Conservation (phyloP, 2,329 filamentous ascomycete genomes). For the Aspergillus calidoustus region DNA sequence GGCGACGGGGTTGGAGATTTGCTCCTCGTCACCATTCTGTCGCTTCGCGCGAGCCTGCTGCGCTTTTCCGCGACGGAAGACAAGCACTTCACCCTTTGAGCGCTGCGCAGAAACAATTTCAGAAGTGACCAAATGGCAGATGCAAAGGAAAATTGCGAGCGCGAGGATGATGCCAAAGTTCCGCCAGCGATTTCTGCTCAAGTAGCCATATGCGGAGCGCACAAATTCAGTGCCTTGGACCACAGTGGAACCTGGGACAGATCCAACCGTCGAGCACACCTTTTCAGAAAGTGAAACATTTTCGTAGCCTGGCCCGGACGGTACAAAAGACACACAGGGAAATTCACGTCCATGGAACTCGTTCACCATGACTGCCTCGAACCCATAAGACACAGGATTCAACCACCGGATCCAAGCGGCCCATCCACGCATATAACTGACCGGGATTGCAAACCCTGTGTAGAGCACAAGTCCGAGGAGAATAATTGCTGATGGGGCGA, state of each 20-base stretch:
- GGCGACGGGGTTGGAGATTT: neutral
- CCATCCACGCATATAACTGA: constrained; percentile 71
- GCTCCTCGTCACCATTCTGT: constrained; percentile 1
- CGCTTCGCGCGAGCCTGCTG: neutral
- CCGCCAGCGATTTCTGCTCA: constrained; percentile 63
- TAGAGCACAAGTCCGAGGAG: constrained; percentile 3
- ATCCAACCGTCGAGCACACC: constrained; percentile 62
- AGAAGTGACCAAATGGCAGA: constrained; percentile 60
- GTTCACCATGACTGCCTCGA: constrained; percentile 81
- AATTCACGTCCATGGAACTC: constrained; percentile 74
- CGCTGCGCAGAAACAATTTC: constrained; percentile 62
- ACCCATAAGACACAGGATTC: constrained; percentile 78
- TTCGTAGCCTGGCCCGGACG: constrained; percentile 44
- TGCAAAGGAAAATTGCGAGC: constrained; percentile 64
- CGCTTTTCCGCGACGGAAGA: constrained; percentile 66
- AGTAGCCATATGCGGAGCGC: constrained; percentile 59
- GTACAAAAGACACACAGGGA: constrained; percentile 52
- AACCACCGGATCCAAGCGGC: constrained; percentile 80
- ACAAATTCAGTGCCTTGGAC: constrained; percentile 67
- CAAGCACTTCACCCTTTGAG: constrained; percentile 75
- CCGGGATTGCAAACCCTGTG: constrained; percentile 9
- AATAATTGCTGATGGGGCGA: constrained; percentile 5
- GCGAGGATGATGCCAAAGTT: constrained; percentile 72
- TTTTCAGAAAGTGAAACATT: neutral
- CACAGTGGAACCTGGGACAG: constrained; percentile 55